Evolutionary conservation across 2,329 filamentous ascomycete genomes (phyloP), one percentile per base, ranked within the genome.

Genomic region (Cladobotryum protrusum): DNA sequence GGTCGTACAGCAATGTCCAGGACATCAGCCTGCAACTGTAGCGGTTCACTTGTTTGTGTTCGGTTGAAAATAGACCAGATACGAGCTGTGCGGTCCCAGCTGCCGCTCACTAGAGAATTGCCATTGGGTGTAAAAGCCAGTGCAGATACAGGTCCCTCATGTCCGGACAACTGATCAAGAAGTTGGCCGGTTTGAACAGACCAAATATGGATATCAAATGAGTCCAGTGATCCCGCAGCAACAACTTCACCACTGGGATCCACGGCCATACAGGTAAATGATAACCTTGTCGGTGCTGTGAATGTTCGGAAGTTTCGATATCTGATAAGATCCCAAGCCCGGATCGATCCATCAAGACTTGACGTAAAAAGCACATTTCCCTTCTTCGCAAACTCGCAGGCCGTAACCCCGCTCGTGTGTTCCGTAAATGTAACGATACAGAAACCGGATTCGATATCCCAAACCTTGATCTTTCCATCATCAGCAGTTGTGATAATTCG

Each of bases 261-360:
- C n/a, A 97, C 90, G 1, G 93, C 90, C 66, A 99, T 79, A 51
- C 88, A 95, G 14, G 90, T 92, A 70, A 97, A 99, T 0, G 91
- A 95, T 20, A 97, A 73, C 49, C 92, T 79, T 32, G 89, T 91
- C 0, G 93, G 91, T 2, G 93, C 92, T 12, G 93, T 97, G 62
- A 99, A 99, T 0, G 95, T 97, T 59, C 91, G 81, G 74, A 99
- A 99, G 70, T 97, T 99, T 59, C 93, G 84, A 70, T 96, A 99
- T 54, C 93, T 80, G 54, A 97, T 88, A 48, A 99, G 72, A 74
- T 99, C 93, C 90, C 95, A 99, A 0, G 93, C 93, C 67, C 93
- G 78, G 53, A 99, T 80, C 2, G 92, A 97, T 9, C 93, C 93
- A 66, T 99, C 93, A 41, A 99, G 73, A 64, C 91, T 96, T 13